Evolutionary conservation across 1,139 yeast genomes (phyloP).

Genomic region (Hansenula sp.): DNA sequence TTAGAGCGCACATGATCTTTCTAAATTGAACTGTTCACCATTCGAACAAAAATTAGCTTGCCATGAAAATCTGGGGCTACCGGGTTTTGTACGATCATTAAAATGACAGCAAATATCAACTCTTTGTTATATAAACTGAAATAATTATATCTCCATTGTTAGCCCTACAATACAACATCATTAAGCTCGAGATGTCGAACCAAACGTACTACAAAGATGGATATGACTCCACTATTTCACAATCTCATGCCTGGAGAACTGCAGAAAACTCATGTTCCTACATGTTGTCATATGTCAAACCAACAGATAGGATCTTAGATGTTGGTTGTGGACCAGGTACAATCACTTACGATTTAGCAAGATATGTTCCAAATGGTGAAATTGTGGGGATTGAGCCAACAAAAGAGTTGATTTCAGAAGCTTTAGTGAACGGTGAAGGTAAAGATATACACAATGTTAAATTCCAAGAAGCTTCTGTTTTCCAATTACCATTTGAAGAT

Average conservation of each 20-base stretch:
- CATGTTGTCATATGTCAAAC: conserved; percentile 28
- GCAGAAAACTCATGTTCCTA: conserved; percentile 31
- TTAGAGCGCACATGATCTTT: too few relatives aligned
- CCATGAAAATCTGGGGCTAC: too few relatives aligned
- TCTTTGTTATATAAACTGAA: too few relatives aligned
- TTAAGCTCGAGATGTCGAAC: conserved; percentile 6
- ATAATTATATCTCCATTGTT: too few relatives aligned
- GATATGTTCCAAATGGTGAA: conserved; percentile 25
- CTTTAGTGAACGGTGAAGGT: conserved; percentile 4
- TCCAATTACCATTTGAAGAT: conserved; percentile 32
- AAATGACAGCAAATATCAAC: too few relatives aligned
- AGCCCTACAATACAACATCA: too few relatives aligned
- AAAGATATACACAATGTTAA: conserved; percentile 20
- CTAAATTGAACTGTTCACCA: too few relatives aligned
- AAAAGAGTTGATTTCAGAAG: conserved; percentile 26
- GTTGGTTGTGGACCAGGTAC: conserved; percentile 44
- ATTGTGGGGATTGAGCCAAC: conserved; percentile 36
- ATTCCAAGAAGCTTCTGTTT: conserved; percentile 31
- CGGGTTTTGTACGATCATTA: too few relatives aligned
- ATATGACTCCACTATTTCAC: conserved; percentile 23
- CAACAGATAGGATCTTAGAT: conserved; percentile 31
- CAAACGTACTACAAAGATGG: conserved; percentile 29
- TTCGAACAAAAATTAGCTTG: too few relatives aligned
- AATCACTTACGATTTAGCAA: conserved; percentile 35
- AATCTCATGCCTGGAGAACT: conserved; percentile 35